Percentiles rank a stretch among this genome's conserved stretches.
Evolutionary conservation across 2,329 filamentous ascomycete species (phyloP).

Genomic region (Neoscytalidium dimidiatum): DNA sequence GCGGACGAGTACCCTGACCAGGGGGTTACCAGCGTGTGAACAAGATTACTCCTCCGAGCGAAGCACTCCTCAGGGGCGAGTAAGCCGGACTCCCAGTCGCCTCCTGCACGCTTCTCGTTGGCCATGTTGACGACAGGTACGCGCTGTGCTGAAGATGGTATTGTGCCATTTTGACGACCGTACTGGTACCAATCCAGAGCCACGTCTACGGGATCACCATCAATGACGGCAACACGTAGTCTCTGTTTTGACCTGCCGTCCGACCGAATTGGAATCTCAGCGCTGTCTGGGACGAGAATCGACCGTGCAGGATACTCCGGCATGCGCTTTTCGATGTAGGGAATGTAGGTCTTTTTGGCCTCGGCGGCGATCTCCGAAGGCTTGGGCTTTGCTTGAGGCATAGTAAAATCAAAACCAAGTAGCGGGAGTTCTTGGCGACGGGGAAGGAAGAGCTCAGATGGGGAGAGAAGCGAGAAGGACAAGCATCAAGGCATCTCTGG

Average conservation of each 20-base stretch:
- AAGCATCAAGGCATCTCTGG: not conserved
- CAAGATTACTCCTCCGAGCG: slow-evolving; percentile 72
- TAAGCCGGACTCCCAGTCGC: slow-evolving; percentile 74
- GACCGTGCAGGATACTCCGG: slow-evolving; percentile 59
- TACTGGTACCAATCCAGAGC: slow-evolving; percentile 60
- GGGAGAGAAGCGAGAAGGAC: not conserved
- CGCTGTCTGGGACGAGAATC: slow-evolving; percentile 53
- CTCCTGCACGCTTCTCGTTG: slow-evolving; percentile 74
- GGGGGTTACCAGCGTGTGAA: slow-evolving; percentile 66
- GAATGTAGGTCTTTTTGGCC: slow-evolving; percentile 71
- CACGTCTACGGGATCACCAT: slow-evolving; percentile 50
- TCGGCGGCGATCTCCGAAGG: slow-evolving; percentile 71
- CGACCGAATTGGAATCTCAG: slow-evolving; percentile 45
- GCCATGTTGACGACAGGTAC: slow-evolving; percentile 72
- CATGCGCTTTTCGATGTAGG: slow-evolving; percentile 61
- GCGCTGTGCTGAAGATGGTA: slow-evolving; percentile 23
- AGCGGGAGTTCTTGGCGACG: not conserved
- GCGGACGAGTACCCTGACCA: slow-evolving; percentile 42
- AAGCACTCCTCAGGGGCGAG: slow-evolving; percentile 71
- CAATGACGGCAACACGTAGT: slow-evolving; percentile 46
- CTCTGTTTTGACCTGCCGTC: slow-evolving; percentile 46
- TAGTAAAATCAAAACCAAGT: slow-evolving; percentile 31
- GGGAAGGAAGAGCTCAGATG: not conserved
- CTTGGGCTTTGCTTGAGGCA: slow-evolving; percentile 63
- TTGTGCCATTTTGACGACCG: slow-evolving; percentile 29